These are phyloP conservation scores for Dendrocalamus sinicus DNA, from an alignment of 176 grass and related monocot genomes.

Conservation along the genomic window DNA sequence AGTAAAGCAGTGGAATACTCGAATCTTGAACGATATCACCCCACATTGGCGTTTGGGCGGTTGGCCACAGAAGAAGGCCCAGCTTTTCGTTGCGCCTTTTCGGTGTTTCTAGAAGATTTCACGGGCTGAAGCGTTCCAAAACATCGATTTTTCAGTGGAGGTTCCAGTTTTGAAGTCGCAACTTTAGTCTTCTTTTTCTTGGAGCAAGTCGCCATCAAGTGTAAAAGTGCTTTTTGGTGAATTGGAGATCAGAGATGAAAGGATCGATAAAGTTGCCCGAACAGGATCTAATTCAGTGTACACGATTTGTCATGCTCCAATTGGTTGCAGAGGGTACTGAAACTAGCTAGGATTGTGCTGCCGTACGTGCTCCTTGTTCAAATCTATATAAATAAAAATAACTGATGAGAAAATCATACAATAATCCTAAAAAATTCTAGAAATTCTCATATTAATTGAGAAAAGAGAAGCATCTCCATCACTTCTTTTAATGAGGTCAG, in stretches of 20 bases:
- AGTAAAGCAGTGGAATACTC: neutral
- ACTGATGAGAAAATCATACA: no score
- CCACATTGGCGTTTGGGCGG: conserved; percentile 1
- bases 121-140: neutral
- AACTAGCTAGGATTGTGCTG: neutral
- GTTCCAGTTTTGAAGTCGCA: neutral
- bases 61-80: neutral
- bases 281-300: neutral
- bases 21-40: neutral
- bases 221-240: conserved; percentile 21
- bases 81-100: conserved; percentile 35
- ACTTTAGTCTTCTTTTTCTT: conserved; percentile 9
- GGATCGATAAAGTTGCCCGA: conserved; percentile 17
- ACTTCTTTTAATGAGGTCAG: no score
- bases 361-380: no score
- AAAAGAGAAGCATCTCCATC: no score
- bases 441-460: no score
- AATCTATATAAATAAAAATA: no score
- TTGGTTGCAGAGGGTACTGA: neutral
- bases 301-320: conserved; percentile 27
- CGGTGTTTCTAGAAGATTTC: conserved; percentile 41
- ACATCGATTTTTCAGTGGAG: neutral
- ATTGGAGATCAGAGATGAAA: conserved; percentile 5
- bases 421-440: no score
- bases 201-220: conserved; percentile 20